Conservation (phyloP, 192 early-diverging fungal genomes). For the Backusella tuberculispora region DNA sequence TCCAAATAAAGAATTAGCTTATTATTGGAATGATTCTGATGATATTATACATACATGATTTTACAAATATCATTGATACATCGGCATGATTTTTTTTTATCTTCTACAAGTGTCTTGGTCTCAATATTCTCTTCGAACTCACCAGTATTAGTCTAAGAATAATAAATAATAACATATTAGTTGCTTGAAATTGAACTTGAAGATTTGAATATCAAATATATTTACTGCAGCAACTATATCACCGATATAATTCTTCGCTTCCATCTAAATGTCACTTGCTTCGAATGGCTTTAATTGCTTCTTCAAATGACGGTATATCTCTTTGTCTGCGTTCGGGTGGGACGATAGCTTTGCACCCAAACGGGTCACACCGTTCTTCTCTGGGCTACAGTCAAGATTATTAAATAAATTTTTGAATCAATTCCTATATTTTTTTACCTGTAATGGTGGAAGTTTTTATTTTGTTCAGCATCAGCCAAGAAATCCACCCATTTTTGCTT, state of each 20-base stretch:
- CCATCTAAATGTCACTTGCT: conserved; percentile 6
- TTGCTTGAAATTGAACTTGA: conserved; percentile 19
- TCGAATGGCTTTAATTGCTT: background rate
- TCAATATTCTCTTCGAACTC: conserved; percentile 19
- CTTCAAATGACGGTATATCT: conserved; percentile 6
- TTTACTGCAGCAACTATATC: conserved; percentile 17
- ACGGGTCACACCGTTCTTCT: no score
- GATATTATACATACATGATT: conserved; percentile 22
- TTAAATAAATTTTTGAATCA: no score
- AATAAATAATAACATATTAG: conserved; percentile 23
- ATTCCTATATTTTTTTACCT: no score
- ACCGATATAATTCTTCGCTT: conserved; percentile 2
- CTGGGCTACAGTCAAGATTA: no score
- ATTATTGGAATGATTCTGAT: conserved; percentile 25
- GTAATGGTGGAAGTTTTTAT: no score
- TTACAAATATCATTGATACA: conserved; percentile 13
- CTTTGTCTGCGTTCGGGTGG: conserved; percentile 4
- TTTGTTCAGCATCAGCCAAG: no score
- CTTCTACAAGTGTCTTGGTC: conserved; percentile 5
- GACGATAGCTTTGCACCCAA: background rate
- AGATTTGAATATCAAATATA: conserved; percentile 21
- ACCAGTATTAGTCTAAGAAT: conserved; percentile 10
- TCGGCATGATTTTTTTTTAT: background rate
- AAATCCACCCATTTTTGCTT: no score
- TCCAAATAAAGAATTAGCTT: conserved; percentile 21